Evolutionary conservation across 2,329 filamentous ascomycete species (phyloP).

Genomic region (Colletotrichum destructivum): DNA sequence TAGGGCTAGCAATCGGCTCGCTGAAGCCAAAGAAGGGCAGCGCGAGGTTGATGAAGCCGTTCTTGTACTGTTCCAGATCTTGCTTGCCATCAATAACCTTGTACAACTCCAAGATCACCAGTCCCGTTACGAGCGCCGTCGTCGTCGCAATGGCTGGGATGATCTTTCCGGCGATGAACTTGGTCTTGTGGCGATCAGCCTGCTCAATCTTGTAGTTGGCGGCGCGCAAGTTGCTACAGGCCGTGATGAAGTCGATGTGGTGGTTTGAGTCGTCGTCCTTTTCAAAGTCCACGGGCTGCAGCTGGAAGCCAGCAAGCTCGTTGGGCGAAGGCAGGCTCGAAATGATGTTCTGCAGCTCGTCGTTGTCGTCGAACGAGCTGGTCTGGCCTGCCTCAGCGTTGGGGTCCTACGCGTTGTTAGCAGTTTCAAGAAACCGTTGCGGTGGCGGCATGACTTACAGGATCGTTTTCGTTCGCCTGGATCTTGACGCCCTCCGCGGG

Average conservation of each 20-base stretch:
- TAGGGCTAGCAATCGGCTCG: constrained; percentile 94
- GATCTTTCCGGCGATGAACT: constrained; percentile 99
- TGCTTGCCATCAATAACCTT: constrained; percentile 97
- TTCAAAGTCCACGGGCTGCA: constrained; percentile 95
- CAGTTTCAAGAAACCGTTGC: neutral
- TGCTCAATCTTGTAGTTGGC: constrained; percentile 98
- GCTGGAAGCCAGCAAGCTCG: constrained; percentile 87
- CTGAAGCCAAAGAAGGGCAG: constrained; percentile 99
- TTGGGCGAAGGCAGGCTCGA: constrained; percentile 83
- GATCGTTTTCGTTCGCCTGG: constrained; percentile 94
- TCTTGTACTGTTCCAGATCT: constrained; percentile 99
- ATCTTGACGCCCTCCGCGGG: constrained; percentile 95
- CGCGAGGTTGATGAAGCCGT: constrained; percentile 96
- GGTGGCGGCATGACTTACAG: constrained; percentile 65
- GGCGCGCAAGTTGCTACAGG: constrained; percentile 94
- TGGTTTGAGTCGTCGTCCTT: constrained; percentile 99
- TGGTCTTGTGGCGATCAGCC: constrained; percentile 96
- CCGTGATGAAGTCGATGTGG: constrained; percentile 99
- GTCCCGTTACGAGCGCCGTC: constrained; percentile 92
- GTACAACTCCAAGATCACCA: constrained; percentile 94
- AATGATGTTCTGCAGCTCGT: constrained; percentile 82
- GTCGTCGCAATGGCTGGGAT: constrained; percentile 99
- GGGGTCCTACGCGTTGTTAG: constrained; percentile 74
- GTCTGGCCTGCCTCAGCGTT: constrained; percentile 72
- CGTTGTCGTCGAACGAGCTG: constrained; percentile 76